Evolutionary conservation across 495 filamentous ascomycete genomes (phyloP), one percentile per base, ranked within the genome.

Genomic region (Mycothermus thermophilus): DNA sequence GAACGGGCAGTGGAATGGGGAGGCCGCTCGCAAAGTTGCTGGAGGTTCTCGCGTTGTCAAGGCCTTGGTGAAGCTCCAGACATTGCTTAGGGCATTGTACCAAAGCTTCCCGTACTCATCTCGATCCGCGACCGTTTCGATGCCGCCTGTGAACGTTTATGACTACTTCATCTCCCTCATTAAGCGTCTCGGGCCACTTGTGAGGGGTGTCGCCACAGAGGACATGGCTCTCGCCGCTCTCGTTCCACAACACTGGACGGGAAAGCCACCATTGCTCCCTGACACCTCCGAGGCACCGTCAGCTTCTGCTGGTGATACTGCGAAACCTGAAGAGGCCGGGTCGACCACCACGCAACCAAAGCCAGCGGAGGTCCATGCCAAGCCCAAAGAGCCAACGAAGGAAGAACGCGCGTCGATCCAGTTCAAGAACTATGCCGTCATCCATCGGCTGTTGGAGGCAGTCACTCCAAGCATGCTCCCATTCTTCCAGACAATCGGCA

Each of bases 121-220:
- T 24, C 39, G 60, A 30, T 43, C 48, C 4, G 41, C 45, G 16
- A 51, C 53, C 8, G 41, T 57, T 17, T 44, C 64, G 64, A 25
- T 93, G 74, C 65, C 66, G 35, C 72, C 74, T 31, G 71, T 90
- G 40, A 87, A 86, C 43, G 64, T 92, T 27, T 77, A 77, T 15
- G 86, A 95, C 54, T 74, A 77, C 40, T 93, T 90, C 51, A 59
- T 64, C 24, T 52, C 61, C 15, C 59, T 93, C 13, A 66, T 88
- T 27, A 66, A 71, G 29, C 71, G 71, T 21, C 67, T 96, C 11
- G 85, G 84, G 7, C 69, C 72, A 18, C 63, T 97, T 19, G 71
- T 92, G 38, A 74, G 79, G 19, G 73, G 74, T 31, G 80, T 84
- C 38, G 66, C 90, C 15, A 79, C 79, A 65, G 92, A 97, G 53